A percentile compares a stretch with the other conserved stretches of the same genome.
phyloP scores from a whole-genome alignment of 148 eudicot genomes.

The Rhododendron simsii region DNA sequence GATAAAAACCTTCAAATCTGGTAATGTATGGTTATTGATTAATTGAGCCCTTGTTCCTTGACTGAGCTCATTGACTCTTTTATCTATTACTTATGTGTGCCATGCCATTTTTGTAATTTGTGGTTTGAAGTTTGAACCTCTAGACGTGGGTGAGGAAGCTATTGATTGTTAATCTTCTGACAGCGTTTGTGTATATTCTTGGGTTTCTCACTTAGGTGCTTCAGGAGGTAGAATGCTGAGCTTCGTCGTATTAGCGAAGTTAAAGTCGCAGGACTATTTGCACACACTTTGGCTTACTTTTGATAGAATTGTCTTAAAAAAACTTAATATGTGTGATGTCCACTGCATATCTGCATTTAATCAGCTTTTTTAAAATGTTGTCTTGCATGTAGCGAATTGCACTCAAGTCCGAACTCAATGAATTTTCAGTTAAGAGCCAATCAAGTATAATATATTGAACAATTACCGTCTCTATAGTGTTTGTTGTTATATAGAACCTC shows the following conservation, averaged over 20 bases:
- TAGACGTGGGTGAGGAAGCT: not conserved
- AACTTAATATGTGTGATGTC: not conserved
- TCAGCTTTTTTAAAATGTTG: not conserved
- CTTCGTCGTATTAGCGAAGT: not conserved
- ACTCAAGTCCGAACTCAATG: not conserved
- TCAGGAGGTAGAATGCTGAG: not conserved
- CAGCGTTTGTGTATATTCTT: not conserved
- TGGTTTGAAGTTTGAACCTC: not conserved
- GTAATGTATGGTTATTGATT: too few species aligned
- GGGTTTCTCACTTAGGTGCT: not conserved
- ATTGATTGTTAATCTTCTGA: not conserved
- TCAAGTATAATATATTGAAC: not conserved
- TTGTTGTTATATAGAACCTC: not conserved
- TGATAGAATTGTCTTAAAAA: not conserved
- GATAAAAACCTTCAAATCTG: too few species aligned
- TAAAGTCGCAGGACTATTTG: not conserved
- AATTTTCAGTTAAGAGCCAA: not conserved
- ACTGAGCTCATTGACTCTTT: too few species aligned
- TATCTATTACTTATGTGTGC: not conserved
- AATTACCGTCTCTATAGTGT: not conserved
- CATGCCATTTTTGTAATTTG: not conserved
- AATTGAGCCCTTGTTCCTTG: too few species aligned
- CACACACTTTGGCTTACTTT: not conserved
- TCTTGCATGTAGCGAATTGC: not conserved
- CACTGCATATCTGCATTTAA: not conserved